phyloP scores from a whole-genome alignment of 106 monocot genomes.

The Dioscorea dumetorum region DNA sequence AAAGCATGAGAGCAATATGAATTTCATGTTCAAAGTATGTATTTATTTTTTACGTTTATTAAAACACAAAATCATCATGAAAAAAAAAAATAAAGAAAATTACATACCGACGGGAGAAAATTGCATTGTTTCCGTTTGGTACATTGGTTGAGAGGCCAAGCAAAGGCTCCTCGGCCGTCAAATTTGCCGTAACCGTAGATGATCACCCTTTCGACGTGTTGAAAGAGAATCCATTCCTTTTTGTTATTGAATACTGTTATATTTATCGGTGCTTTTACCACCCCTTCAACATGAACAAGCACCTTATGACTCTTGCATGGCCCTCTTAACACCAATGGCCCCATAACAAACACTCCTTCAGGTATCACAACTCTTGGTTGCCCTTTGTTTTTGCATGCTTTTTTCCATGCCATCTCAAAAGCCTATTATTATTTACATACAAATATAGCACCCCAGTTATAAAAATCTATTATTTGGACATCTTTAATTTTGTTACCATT shows the following conservation, averaged over 20 bases:
- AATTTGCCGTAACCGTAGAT: not conserved
- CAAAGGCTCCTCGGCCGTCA: slow-evolving; percentile 1
- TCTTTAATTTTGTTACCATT: too few species aligned
- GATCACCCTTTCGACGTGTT: not conserved
- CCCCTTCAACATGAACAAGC: not conserved
- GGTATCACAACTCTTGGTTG: not conserved
- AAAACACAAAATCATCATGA: not conserved
- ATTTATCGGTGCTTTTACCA: not conserved
- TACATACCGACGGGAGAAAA: not conserved
- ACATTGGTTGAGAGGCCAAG: slow-evolving; percentile 2
- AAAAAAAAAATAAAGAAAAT: not conserved
- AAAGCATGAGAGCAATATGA: not conserved
- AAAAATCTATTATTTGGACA: too few species aligned
- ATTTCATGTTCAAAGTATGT: not conserved
- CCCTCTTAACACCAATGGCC: not conserved
- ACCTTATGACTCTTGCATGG: not conserved
- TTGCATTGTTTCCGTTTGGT: not conserved
- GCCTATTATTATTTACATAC: too few species aligned
- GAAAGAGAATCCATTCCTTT: not conserved
- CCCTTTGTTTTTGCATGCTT: not conserved
- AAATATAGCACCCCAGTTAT: too few species aligned
- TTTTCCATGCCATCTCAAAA: not conserved
- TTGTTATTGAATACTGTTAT: not conserved
- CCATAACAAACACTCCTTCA: not conserved
- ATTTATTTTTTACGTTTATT: not conserved